These are phyloP conservation scores for Lachnellula suecica DNA, from an alignment of 2,329 filamentous ascomycete species.

Conservation along the genomic window DNA sequence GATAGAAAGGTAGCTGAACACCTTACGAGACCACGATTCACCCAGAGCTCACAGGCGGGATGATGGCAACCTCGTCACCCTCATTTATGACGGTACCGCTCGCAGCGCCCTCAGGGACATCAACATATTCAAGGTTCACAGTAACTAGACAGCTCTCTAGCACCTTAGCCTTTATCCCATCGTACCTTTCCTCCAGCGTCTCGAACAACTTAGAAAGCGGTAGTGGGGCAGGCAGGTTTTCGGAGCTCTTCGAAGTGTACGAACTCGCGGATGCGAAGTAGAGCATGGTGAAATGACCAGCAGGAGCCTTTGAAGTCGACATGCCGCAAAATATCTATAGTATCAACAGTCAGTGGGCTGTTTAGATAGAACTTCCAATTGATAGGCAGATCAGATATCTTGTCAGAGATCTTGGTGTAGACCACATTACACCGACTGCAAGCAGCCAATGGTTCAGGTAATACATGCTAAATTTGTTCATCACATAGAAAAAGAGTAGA, in stretches of 20 bases:
- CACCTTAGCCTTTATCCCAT: slow-evolving; percentile 67
- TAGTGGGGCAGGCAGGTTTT: slow-evolving; percentile 66
- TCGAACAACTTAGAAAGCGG: slow-evolving; percentile 61
- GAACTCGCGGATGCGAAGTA: slow-evolving; percentile 79
- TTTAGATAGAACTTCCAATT: not conserved
- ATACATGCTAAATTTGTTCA: slow-evolving; percentile 42
- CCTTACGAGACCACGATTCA: too few relatives aligned
- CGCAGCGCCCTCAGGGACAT: slow-evolving; percentile 50
- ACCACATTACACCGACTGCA: slow-evolving; percentile 52
- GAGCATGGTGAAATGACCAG: slow-evolving; percentile 73
- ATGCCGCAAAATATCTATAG: slow-evolving; percentile 9
- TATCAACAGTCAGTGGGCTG: slow-evolving; percentile 9
- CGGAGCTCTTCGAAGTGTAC: slow-evolving; percentile 66
- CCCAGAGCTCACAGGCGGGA: slow-evolving; percentile 85
- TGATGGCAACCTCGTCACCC: slow-evolving; percentile 83
- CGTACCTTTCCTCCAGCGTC: slow-evolving; percentile 67
- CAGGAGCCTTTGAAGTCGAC: slow-evolving; percentile 12
- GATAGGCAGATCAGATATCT: slow-evolving; percentile 7
- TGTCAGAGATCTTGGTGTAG: slow-evolving; percentile 74
- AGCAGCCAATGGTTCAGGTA: slow-evolving; percentile 37
- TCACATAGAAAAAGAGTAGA: slow-evolving; percentile 26
- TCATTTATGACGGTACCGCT: slow-evolving; percentile 56
- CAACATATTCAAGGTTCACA: slow-evolving; percentile 79
- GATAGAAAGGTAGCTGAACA: too few relatives aligned
- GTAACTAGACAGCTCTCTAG: slow-evolving; percentile 74